Evolutionary conservation across 352 stramenopile species (phyloP), one percentile per base, ranked within the genome.

Genomic region (Achlya hypogyna): DNA sequence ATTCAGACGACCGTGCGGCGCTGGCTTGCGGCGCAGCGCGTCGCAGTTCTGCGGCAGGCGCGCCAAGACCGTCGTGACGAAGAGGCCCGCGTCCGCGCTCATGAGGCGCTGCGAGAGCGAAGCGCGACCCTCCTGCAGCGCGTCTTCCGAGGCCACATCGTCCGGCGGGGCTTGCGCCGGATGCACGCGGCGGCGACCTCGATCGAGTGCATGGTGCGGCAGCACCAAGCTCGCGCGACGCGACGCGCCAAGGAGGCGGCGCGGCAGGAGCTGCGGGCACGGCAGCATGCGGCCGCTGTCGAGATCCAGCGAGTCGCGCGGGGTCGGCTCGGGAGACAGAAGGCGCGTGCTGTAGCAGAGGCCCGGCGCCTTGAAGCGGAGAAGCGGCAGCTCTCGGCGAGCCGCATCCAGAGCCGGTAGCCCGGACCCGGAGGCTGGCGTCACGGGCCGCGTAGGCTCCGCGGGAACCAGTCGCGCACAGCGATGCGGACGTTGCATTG

Each of bases 161-260:
- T 52, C 4, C 14, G 31, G 5, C 27, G 22, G 10, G 25, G 28
- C 4, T 5, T 28, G 4, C n/a, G n/a, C n/a, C n/a, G n/a, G n/a
- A n/a, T n/a, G 23, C n/a, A 47, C 22, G 12, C 10, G 18, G 54
- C 54, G 16, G 54, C 54, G 18, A 34, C 25, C 3, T 22, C 27
- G n/a, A 67, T 67, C 23, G 42, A 67, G 34, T 49, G 42, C n/a
- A 58, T n/a, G 4, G 47, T 58, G 23, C 42, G 60, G 20, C 60
- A 27, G 16, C 51, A 49, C 38, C 27, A 20, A 9, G 60, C 38
- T 14, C 38, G 42, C 4, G 40, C 22, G 32, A 16, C 59, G 18
- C 40, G 42, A 23, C 28, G 43, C 12, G 10, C 27, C 3, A 28
- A 35, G 20, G 22, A 53, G 18, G 8, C 4, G 25, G 35, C 28